Base-by-base conservation (phyloP, 2,329 filamentous ascomycete genomes). In the Aspergillaceae sp. region DNA sequence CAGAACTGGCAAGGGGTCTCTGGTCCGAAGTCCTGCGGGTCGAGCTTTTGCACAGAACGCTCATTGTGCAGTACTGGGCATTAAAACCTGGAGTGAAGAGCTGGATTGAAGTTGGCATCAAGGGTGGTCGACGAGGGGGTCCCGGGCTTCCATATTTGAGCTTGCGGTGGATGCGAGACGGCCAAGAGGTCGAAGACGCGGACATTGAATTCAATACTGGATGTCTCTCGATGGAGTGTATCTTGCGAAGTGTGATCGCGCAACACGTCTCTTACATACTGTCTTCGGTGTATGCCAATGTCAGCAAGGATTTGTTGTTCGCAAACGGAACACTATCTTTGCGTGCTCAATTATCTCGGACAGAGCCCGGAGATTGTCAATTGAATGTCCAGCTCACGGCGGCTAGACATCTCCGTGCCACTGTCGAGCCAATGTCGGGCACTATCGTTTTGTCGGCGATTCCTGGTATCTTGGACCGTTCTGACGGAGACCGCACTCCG, bases 11-110 rank as follows among this genome's bases (percentile, higher is more conserved):
- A 46, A 79, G 77, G 47, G 78, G 77, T 3, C 79, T 80, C 30
- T 97, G 92, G 91, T 81, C 83, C 30, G 83, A 87, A 46, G 82
- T 83, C 32, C 65, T 97, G 40, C 81, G 80, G 56, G 77, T 94
- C 10, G 87, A 96, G 61, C 75, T 83, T 29, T 74, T 95, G 34
- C 86, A 92, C 62, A 80, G 92, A 49, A 84, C 84, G 29, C 72
- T 98, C 48, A 81, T 89, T 7, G 78, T 98, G 32, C 90, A 96
- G 59, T 98, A 98, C 67, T 98, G 92, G 92, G 74, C 79, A 10
- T 77, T 79, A 43, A 79, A 82, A 56, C 75, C 77, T 47, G 80
- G 80, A 1, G 74, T 78, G 10, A 95, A 94, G 71, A 94, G 83
- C 63, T 98, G 92, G 91, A 74, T 98, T 41, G 83, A 97, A 53